A percentile compares a stretch with the other conserved stretches of the same genome.
Conservation (phyloP, 768 basidiomycete genomes). For the Tulasnella sp. region DNA sequence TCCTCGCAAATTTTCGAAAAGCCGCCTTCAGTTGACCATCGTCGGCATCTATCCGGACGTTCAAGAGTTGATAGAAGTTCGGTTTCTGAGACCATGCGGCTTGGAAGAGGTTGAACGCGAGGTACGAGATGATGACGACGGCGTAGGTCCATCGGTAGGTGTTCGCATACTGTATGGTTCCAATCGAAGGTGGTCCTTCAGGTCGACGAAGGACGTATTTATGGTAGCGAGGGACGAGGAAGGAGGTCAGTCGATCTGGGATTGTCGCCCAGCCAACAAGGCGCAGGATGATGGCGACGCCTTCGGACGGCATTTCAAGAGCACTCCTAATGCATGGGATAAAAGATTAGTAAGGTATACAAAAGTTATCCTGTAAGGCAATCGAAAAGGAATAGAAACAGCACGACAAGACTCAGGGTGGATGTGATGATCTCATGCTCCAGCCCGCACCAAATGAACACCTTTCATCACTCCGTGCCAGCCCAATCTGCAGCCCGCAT, state of each 20-base stretch:
- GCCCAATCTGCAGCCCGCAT: neutral
- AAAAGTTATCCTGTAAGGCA: too few species aligned
- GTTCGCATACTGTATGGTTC: slow-evolving; percentile 27
- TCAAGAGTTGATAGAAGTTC: slow-evolving; percentile 74
- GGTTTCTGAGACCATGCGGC: slow-evolving; percentile 42
- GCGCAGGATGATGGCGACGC: slow-evolving; percentile 27
- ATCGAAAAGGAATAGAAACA: too few species aligned
- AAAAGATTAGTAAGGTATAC: neutral
- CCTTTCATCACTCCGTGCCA: neutral
- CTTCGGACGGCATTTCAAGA: neutral
- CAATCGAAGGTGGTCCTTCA: slow-evolving; percentile 30
- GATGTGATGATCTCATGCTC: slow-evolving; percentile 2
- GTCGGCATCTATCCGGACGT: slow-evolving; percentile 49
- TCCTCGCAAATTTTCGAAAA: slow-evolving; percentile 63
- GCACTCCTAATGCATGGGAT: neutral
- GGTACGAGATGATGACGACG: slow-evolving; percentile 21
- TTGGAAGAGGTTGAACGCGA: slow-evolving; percentile 21
- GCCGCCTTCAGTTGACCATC: slow-evolving; percentile 56
- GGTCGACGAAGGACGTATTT: slow-evolving; percentile 26
- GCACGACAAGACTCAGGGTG: neutral
- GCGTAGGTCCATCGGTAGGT: slow-evolving; percentile 19
- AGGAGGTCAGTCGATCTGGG: slow-evolving; percentile 48
- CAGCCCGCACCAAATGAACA: neutral
- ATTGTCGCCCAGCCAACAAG: slow-evolving; percentile 56
- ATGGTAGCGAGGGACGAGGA: slow-evolving; percentile 40